Percentiles rank a stretch among this genome's conserved stretches.
These are phyloP conservation scores for Boletus vinaceobasis DNA, from an alignment of 768 basidiomycete genomes.

Conservation along the genomic window DNA sequence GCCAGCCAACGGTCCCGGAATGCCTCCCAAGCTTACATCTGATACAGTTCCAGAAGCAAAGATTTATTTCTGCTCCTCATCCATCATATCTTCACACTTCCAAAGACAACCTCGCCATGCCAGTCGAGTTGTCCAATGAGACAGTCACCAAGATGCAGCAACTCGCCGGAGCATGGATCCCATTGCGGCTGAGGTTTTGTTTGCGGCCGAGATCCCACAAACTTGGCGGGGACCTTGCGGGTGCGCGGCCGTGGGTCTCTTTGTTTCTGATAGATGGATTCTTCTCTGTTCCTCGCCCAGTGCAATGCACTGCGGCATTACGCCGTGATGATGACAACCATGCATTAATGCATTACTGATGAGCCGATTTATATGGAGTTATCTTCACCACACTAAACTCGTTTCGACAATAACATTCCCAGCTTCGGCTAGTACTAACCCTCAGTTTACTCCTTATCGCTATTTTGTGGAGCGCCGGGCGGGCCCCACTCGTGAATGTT, in stretches of 20 bases:
- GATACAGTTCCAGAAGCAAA: constrained; percentile 73
- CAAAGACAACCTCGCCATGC: constrained; percentile 57
- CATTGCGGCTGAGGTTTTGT: constrained; percentile 91
- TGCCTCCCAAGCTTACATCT: constrained; percentile 32
- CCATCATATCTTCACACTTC: constrained; percentile 65
- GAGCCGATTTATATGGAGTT: constrained; percentile 88
- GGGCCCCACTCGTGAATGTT: constrained; percentile 81
- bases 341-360: constrained; percentile 90
- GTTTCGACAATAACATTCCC: constrained; percentile 93
- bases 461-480: constrained; percentile 88
- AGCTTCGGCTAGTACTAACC: constrained; percentile 76
- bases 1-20: constrained; percentile 1
- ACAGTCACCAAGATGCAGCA: constrained; percentile 72
- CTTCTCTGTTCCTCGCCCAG: constrained; percentile 68
- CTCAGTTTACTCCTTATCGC: constrained; percentile 89
- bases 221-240: constrained; percentile 69
- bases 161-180: constrained; percentile 89
- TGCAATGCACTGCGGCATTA: constrained; percentile 85
- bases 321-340: constrained; percentile 89
- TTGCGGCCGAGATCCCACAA: constrained; percentile 88
- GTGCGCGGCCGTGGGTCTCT: constrained; percentile 72
- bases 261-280: constrained; percentile 1
- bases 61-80: constrained; percentile 86
- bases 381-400: constrained; percentile 86
- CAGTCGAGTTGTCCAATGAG: constrained; percentile 43